Base-by-base conservation (phyloP, 2,329 filamentous ascomycete species). In the Arthroderma sp. region DNA sequence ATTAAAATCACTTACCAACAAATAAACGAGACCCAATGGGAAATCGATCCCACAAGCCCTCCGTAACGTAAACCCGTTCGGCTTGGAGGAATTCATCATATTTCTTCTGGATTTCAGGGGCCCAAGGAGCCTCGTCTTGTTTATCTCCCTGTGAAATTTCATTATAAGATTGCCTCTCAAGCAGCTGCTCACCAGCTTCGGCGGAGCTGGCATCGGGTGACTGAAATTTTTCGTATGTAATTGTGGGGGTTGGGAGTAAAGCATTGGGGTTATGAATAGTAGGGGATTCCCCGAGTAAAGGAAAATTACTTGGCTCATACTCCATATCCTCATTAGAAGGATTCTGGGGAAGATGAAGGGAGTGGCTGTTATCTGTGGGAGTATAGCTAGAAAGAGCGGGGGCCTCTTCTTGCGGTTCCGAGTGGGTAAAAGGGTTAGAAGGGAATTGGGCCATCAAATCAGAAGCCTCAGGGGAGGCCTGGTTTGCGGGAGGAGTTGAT, bases 1-100 rank as follows among this genome's bases (percentile, higher is more conserved):
- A n/a, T 42, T 11, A 36, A n/a, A 28, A 28, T 29, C 29, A 62
- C 66, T 55, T 42, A 67, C 69, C 69, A 47, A 72, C 66, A 57
- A 72, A 72, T 29, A 72, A 51, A 46, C 69, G 57, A 7, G 69
- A 72, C 1, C 68, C 68, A 10, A 60, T 52, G 3, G 69, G 67
- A 48, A 72, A 72, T 27, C 67, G 65, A 55, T 72, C 69, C 69
- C 69, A 72, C 22, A 70, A 62, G 29, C 68, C 69, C 54, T 72
- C 69, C 0, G 69, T 70, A 22, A 72, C 69, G 54, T 71, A 71
- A n/a, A 65, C 52, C 37, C 69, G 60, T 55, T 72, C 69, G 50
- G 71, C 62, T 43, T 66, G 65, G n/a, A 72, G 57, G 43, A 72
- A 72, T 44, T 69, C 62, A 46, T 71, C 68, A 50, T 72, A 72